Base-by-base conservation (phyloP, 148 eudicot genomes). In the Dysphania ambrosioides region DNA sequence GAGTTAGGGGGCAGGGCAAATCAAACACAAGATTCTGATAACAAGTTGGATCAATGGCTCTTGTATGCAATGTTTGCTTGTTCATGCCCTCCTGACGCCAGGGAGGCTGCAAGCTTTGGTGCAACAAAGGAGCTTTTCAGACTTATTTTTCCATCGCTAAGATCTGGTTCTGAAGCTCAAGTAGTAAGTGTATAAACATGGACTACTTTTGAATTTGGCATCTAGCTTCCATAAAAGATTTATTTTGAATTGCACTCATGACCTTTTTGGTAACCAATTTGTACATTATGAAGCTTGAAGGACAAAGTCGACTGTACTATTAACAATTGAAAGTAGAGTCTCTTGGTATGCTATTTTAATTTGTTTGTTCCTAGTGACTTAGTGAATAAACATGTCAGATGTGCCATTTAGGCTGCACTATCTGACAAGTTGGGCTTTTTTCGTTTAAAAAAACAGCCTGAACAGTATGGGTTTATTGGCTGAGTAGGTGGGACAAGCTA, bases 1-100 rank as follows among this genome's bases (percentile, higher is more conserved):
- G 99, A 95, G 82, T 87, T 95, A 81, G 99, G 99, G 32, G 99
- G 97, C 70, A 95, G 91, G 83, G 93, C 93, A 82, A 80, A 85
- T 78, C 99, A 86, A 78, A 82, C 96, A 59, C 97, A 90, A 79
- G 99, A 95, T 75, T 79, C 88, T 24, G 99, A 95, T 76, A 92
- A 78, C 82, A 95, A 92, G 83, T 86, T 92, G 84, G 99, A 95
- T 79, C 99, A 92, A 73, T 95, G 99, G 99, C 92, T 92, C 76
- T 92, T 95, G 94, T 95, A 95, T 87, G 96, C 97, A 34, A 89
- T 92, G 87, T 92, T 95, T 85, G 99, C 97, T 71, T 92, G 97
- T 82, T 92, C 99, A 59, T 92, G 99, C 74, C 97, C 97, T 76
- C 91, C 90, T 64, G 92, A 86, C 77, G 76, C 84, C 70, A 83